Evolutionary conservation across 1,139 yeast genomes (phyloP).

Genomic region (Candida mesenterica): DNA sequence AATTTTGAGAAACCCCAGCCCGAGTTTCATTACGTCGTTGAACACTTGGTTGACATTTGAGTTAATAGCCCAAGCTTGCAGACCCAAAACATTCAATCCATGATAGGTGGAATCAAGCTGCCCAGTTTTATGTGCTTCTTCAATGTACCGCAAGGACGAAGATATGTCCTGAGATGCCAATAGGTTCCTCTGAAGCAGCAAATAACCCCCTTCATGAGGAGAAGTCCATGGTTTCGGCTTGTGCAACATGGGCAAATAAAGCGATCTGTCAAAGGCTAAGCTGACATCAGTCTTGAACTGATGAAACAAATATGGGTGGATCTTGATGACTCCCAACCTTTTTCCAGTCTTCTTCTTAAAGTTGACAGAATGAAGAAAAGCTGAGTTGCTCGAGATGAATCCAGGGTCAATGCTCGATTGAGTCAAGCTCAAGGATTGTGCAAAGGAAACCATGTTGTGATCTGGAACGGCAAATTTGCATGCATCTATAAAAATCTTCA

Average conservation of each 20-base stretch:
- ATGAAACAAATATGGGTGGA: slow-evolving; percentile 27
- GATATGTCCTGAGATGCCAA: slow-evolving; percentile 22
- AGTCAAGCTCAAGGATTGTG: background rate
- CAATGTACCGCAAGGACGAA: slow-evolving; percentile 21
- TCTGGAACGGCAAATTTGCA: slow-evolving; percentile 19
- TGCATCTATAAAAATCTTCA: slow-evolving; percentile 21
- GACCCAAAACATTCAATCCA: slow-evolving; percentile 31
- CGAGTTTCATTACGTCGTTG: slow-evolving; percentile 19
- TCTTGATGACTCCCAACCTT: slow-evolving; percentile 20
- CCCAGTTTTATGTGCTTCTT: slow-evolving; percentile 30
- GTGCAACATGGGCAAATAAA: slow-evolving; percentile 38
- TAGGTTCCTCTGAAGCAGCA: slow-evolving; percentile 26
- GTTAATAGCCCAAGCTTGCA: slow-evolving; percentile 40
- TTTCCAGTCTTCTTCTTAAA: slow-evolving; percentile 1
- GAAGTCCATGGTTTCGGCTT: slow-evolving; percentile 40
- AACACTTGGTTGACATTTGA: slow-evolving; percentile 23
- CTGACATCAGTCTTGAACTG: slow-evolving; percentile 17
- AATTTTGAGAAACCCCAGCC: slow-evolving; percentile 29
- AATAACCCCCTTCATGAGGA: slow-evolving; percentile 37
- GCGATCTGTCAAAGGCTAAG: slow-evolving; percentile 15
- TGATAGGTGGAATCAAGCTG: slow-evolving; percentile 32
- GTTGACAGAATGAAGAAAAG: background rate
- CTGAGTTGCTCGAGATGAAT: background rate
- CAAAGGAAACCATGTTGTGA: slow-evolving; percentile 6
- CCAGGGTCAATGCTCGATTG: background rate